Evolutionary conservation across 352 stramenopile genomes (phyloP).

Genomic region (Pythium graminicola): DNA sequence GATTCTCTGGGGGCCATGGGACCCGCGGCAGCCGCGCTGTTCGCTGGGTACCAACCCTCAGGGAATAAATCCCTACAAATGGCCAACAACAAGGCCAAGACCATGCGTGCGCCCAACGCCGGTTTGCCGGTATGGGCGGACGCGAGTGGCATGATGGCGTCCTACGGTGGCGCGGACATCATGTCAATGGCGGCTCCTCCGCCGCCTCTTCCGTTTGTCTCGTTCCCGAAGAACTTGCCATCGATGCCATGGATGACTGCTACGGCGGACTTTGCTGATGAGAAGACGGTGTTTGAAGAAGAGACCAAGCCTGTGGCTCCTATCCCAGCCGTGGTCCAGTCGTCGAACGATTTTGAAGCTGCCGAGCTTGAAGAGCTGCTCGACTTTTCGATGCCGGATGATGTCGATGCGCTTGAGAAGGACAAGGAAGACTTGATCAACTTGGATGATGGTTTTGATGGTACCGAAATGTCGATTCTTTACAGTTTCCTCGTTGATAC

Average conservation of each 20-base stretch:
- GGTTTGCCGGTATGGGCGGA: slow-evolving; percentile 23
- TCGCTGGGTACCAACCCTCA: slow-evolving; percentile 65
- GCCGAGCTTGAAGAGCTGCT: slow-evolving; percentile 68
- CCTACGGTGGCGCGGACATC: slow-evolving; percentile 30
- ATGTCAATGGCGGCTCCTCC: slow-evolving; percentile 53
- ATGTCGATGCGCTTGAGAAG: slow-evolving; percentile 44
- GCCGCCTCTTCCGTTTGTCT: slow-evolving; percentile 61
- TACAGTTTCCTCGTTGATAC: slow-evolving; percentile 81
- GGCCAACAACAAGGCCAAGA: slow-evolving; percentile 16
- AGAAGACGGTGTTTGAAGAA: slow-evolving; percentile 32
- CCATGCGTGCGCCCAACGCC: not conserved
- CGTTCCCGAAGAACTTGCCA: slow-evolving; percentile 54
- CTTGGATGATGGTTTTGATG: slow-evolving; percentile 76
- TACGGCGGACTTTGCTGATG: slow-evolving; percentile 33
- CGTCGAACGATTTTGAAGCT: slow-evolving; percentile 42
- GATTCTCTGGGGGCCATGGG: slow-evolving; percentile 79
- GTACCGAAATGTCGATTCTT: slow-evolving; percentile 82
- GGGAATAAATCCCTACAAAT: slow-evolving; percentile 26
- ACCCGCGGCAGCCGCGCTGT: slow-evolving; percentile 60
- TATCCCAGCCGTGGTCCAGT: slow-evolving; percentile 1
- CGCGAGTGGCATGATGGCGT: slow-evolving; percentile 19
- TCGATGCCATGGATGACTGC: slow-evolving; percentile 44
- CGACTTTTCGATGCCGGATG: slow-evolving; percentile 66
- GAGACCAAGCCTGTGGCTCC: slow-evolving; percentile 30
- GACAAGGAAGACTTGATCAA: slow-evolving; percentile 73